Evolutionary conservation across 2,329 filamentous ascomycete genomes (phyloP), one percentile per base, ranked within the genome.

Genomic region (Ophiostoma populinum): DNA sequence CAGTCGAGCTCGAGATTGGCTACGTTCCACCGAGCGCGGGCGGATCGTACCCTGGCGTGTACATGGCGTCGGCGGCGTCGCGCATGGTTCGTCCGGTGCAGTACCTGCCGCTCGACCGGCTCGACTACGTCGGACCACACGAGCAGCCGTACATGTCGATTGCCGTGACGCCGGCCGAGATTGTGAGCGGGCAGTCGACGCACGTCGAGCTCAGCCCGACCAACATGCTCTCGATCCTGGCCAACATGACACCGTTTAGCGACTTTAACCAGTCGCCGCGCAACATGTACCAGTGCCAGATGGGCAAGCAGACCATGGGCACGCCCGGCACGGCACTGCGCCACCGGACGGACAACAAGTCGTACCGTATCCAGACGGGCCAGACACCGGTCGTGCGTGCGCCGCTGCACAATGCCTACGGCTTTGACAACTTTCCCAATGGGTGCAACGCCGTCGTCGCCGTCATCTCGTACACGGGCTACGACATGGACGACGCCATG

Each of bases 401-500:
- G 19, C 87, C 87, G 21, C 67, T 95, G 29, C 86, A 98, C 59
- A 95, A 94, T 50, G 78, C 82, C 15, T 98, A 98, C 51, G 90
- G 87, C 15, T 75, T 95, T 41, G 90, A 98, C 60, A 95, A 95
- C 57, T 98, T 94, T 55, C 90, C 90, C 36, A 94, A 95, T 52
- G 90, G 90, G 19, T 86, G 75, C 49, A 98, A 98, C 49, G 83
- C 85, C 7, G 75, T 95, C 25, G 90, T 98, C 39, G 90, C 90
- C 40, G 92, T 98, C 54, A 93, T 98, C 43, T 94, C 87, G 1
- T 98, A 98, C 56, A 95, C 87, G 2, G 90, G 87, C 34, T 98
- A 95, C 59, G 90, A 98, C 66, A 98, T 98, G 90, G 90, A 98
- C 65, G 90, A 98, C 59, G 90, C 90, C 53, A 95, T 95, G 87